These are phyloP conservation scores for Pestalotiopsis sp. DNA, from an alignment of 2,329 filamentous ascomycete species.

Conservation along the genomic window DNA sequence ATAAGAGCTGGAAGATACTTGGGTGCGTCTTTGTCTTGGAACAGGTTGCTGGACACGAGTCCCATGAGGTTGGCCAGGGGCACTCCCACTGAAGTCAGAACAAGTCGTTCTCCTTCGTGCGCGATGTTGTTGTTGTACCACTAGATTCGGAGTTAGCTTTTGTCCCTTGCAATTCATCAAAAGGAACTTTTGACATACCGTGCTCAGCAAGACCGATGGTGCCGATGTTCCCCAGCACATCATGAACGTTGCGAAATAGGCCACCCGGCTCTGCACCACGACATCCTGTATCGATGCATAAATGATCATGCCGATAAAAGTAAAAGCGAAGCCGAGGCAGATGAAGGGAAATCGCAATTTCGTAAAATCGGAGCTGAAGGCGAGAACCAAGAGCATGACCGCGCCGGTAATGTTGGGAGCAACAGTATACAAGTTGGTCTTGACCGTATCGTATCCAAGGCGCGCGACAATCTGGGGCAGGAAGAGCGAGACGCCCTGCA, in stretches of 20 bases:
- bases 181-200: constrained; percentile 21
- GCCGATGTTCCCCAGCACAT: constrained; percentile 80
- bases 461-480: constrained; percentile 55
- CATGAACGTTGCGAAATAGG: constrained; percentile 78
- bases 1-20: constrained; percentile 67
- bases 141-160: constrained; percentile 12
- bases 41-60: constrained; percentile 68
- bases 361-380: constrained; percentile 67
- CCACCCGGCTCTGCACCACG: constrained; percentile 58
- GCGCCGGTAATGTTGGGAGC: constrained; percentile 75
- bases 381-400: constrained; percentile 69
- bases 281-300: constrained; percentile 70
- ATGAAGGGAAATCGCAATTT: constrained; percentile 75
- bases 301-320: constrained; percentile 77
- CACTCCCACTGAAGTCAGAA: constrained; percentile 71
- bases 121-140: constrained; percentile 86
- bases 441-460: constrained; percentile 48
- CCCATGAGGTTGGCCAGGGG: constrained; percentile 78
- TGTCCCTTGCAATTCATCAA: too few species aligned
- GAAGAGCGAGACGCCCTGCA: constrained; percentile 56
- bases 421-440: constrained; percentile 79
- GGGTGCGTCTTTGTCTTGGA: constrained; percentile 61
- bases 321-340: constrained; percentile 70
- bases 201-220: constrained; percentile 64
- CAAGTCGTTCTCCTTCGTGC: constrained; percentile 70